Conservation (phyloP, 2,329 filamentous ascomycete genomes). For the Fusarium sp. region DNA sequence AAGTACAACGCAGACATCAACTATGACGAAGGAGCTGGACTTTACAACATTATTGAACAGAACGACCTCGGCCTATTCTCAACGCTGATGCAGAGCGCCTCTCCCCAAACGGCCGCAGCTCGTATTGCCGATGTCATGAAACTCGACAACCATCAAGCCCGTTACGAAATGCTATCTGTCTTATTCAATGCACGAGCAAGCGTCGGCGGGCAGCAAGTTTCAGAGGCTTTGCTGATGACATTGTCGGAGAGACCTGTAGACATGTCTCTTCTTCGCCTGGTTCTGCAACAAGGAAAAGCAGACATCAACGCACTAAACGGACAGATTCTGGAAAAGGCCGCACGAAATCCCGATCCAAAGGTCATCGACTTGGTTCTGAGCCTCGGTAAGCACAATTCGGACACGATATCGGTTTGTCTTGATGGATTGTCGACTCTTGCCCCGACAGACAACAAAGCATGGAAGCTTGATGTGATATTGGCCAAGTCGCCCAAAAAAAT, state of each 20-base stretch:
- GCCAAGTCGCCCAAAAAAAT: conserved; percentile 54
- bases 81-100: conserved; percentile 56
- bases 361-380: conserved; percentile 59
- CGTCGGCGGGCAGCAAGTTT: conserved; percentile 54
- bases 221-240: conserved; percentile 53
- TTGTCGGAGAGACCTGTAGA: conserved; percentile 59
- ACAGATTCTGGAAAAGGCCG: conserved; percentile 53
- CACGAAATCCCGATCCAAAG: conserved; percentile 56
- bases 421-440: conserved; percentile 55
- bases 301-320: conserved; percentile 62
- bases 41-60: conserved; percentile 59
- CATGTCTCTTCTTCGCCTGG: conserved; percentile 56
- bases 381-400: conserved; percentile 55
- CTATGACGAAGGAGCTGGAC: conserved; percentile 60
- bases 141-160: conserved; percentile 52
- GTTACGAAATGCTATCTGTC: conserved; percentile 58
- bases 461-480: conserved; percentile 60
- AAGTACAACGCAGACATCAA: conserved; percentile 63
- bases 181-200: conserved; percentile 58
- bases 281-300: conserved; percentile 61
- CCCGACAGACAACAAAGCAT: conserved; percentile 56
- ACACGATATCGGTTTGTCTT: conserved; percentile 56
- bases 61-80: conserved; percentile 58
- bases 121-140: conserved; percentile 60
- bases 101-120: conserved; percentile 57